Evolutionary conservation across 2,329 filamentous ascomycete genomes (phyloP).

Genomic region (Botrytis sinoallii): DNA sequence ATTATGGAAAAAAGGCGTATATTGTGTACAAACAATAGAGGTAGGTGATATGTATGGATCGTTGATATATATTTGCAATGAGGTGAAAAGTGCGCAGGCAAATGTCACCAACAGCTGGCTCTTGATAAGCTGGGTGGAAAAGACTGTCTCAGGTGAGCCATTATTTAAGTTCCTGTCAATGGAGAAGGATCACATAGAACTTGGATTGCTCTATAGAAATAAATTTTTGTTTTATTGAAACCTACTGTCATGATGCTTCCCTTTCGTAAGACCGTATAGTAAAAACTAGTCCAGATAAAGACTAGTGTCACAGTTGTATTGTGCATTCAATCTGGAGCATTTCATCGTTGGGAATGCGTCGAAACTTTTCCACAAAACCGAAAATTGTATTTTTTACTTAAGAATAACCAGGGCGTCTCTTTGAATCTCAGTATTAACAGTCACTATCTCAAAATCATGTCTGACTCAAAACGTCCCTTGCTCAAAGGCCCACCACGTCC

Average conservation of each 20-base stretch:
- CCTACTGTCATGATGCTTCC: background rate
- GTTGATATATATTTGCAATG: background rate
- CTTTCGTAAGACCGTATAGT: too few relatives aligned
- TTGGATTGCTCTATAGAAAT: background rate
- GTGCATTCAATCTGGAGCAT: background rate
- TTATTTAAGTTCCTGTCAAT: background rate
- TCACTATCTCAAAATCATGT: background rate
- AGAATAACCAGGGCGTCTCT: background rate
- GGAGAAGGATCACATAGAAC: background rate
- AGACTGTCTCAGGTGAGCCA: background rate
- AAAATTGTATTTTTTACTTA: background rate
- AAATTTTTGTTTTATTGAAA: background rate
- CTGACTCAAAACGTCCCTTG: constrained; percentile 19
- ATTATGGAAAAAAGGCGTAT: background rate
- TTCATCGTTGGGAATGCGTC: background rate
- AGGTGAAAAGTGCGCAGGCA: background rate
- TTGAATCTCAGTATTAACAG: too few relatives aligned
- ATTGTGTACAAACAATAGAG: background rate
- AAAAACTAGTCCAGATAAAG: background rate
- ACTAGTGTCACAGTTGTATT: background rate
- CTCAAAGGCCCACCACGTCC: constrained; percentile 26
- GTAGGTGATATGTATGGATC: background rate
- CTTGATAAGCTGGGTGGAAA: too few relatives aligned
- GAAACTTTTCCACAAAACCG: background rate
- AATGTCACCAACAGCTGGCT: background rate